Conservation (phyloP, 2,329 filamentous ascomycete species). For the Ascomycota sp. region DNA sequence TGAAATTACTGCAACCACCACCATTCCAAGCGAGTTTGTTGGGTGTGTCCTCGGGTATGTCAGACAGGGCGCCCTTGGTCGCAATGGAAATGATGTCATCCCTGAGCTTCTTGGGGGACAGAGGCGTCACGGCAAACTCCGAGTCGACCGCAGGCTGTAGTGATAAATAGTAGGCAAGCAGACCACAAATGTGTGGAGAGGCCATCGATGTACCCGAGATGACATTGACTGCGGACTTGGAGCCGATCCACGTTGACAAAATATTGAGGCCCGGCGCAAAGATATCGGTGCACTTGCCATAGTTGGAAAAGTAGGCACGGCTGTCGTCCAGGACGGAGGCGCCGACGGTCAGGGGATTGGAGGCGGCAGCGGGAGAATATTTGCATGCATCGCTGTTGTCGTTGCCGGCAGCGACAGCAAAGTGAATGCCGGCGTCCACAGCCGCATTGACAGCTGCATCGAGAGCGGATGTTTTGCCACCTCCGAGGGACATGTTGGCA, state of each 20-base stretch:
- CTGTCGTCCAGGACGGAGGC: slow-evolving; percentile 83
- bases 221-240: slow-evolving; percentile 89
- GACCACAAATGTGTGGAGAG: slow-evolving; percentile 88
- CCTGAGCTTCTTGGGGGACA: slow-evolving; percentile 92
- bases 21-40: slow-evolving; percentile 99
- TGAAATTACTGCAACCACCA: slow-evolving; percentile 83
- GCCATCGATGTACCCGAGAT: slow-evolving; percentile 99
- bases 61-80: slow-evolving; percentile 56
- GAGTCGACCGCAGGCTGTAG: slow-evolving; percentile 83
- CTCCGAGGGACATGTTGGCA: slow-evolving; percentile 98
- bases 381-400: slow-evolving; percentile 98
- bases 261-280: slow-evolving; percentile 96
- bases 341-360: slow-evolving; percentile 85
- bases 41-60: slow-evolving; percentile 68
- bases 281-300: slow-evolving; percentile 97
- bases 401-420: slow-evolving; percentile 94
- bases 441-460: slow-evolving; percentile 89
- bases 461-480: slow-evolving; percentile 84
- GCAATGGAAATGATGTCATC: slow-evolving; percentile 64
- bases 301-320: slow-evolving; percentile 99
- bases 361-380: slow-evolving; percentile 89
- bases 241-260: slow-evolving; percentile 94
- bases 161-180: slow-evolving; percentile 93
- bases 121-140: slow-evolving; percentile 69
- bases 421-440: slow-evolving; percentile 81